Conservation (phyloP, 164 flowering plant genomes). For the Platanus orientalis region DNA sequence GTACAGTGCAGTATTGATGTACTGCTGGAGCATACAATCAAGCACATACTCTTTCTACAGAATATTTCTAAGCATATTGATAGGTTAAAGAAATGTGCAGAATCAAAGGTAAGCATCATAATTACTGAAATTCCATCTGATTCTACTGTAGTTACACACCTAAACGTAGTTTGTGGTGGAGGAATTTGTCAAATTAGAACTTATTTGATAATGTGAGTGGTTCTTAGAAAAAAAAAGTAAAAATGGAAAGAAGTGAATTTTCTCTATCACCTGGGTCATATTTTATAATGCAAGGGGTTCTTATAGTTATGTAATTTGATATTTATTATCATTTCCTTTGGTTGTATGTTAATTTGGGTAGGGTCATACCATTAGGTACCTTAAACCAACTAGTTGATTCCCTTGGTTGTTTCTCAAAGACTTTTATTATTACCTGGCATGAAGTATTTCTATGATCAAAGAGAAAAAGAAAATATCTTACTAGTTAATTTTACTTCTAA, state of each 20-base stretch:
- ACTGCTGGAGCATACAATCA: constrained; percentile 75
- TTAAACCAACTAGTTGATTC: too few species aligned
- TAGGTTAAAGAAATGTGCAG: not conserved
- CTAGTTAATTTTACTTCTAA: not conserved
- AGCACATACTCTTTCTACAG: constrained; percentile 78
- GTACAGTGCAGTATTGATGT: constrained; percentile 86
- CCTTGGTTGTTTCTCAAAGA: too few species aligned
- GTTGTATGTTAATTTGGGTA: too few species aligned
- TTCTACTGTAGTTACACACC: not conserved
- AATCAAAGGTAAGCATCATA: too few species aligned
- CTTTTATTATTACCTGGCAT: not conserved
- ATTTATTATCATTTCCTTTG: too few species aligned
- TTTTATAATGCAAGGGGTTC: too few species aligned
- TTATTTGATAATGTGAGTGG: too few species aligned
- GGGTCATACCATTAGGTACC: too few species aligned
- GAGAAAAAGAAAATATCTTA: not conserved
- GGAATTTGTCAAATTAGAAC: not conserved
- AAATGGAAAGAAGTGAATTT: too few species aligned
- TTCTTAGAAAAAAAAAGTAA: too few species aligned
- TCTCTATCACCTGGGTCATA: not conserved
- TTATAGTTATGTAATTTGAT: too few species aligned
- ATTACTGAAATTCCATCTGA: too few species aligned
- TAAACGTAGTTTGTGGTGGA: not conserved
- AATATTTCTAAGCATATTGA: constrained; percentile 29
- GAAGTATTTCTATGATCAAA: not conserved